These are phyloP conservation scores for Chrysopogon serrulatus DNA, from an alignment of 176 grass and related monocot species.

Conservation along the genomic window DNA sequence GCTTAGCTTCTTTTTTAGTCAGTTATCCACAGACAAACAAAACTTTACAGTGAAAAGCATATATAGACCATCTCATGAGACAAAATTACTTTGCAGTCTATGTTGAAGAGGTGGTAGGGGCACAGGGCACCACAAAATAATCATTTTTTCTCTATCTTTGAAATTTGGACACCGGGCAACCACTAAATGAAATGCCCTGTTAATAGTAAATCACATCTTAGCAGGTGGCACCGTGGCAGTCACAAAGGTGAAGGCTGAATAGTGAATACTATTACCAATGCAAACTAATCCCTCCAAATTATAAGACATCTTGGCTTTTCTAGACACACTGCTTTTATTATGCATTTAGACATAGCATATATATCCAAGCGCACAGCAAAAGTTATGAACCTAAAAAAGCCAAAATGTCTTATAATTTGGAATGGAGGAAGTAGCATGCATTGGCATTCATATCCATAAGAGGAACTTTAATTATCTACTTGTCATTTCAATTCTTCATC, in stretches of 20 bases:
- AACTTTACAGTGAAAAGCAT: background rate
- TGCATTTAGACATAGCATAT: no score
- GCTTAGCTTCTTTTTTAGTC: background rate
- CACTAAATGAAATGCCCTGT: background rate
- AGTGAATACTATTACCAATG: background rate
- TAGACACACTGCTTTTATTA: no score
- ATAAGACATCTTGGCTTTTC: no score
- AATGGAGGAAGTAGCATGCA: no score
- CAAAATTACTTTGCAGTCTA: background rate
- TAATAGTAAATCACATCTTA: background rate
- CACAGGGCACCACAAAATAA: background rate
- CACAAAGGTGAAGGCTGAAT: background rate
- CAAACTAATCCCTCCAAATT: no score
- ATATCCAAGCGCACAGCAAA: no score
- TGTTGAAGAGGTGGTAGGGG: background rate
- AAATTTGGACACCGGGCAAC: background rate
- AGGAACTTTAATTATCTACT: background rate
- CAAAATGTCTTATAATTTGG: no score
- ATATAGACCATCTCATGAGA: background rate
- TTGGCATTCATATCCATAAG: background rate
- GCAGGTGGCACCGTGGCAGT: background rate
- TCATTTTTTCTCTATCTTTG: background rate
- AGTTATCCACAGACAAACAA: background rate
- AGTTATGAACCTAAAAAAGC: no score
- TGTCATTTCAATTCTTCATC: background rate